Evolutionary conservation across 148 eudicot genomes (phyloP).

Genomic region (Cornus florida): DNA sequence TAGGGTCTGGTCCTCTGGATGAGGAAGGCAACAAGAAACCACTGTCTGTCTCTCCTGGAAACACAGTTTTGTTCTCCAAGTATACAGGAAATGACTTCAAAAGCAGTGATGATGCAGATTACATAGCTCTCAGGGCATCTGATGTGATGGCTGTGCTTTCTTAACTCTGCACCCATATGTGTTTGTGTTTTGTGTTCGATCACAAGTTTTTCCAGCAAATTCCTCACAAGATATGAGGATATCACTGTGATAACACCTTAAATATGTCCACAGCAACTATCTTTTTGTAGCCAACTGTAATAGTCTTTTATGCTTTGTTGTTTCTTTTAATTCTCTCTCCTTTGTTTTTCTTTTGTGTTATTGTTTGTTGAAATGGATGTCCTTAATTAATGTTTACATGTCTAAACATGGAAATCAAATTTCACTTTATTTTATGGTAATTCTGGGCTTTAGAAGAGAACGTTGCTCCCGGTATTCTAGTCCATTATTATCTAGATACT

Average conservation of each 20-base stretch:
- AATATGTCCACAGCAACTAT: not conserved
- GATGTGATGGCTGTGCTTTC: constrained; percentile 90
- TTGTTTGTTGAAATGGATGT: not conserved
- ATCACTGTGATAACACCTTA: not conserved
- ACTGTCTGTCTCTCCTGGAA: constrained; percentile 55
- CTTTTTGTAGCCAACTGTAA: not conserved
- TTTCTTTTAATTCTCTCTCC: not conserved
- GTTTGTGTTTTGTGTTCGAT: not conserved
- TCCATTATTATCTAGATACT: too few species aligned
- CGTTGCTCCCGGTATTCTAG: too few species aligned
- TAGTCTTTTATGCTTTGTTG: not conserved
- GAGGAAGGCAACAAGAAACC: constrained; percentile 78
- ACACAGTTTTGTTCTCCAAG: constrained; percentile 82
- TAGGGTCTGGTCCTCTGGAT: constrained; percentile 78
- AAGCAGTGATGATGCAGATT: constrained; percentile 76
- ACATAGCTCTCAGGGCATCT: constrained; percentile 68
- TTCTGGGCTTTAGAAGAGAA: too few species aligned
- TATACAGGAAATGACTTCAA: constrained; percentile 88
- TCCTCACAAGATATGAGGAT: not conserved
- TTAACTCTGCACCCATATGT: constrained; percentile 23
- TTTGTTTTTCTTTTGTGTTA: too few species aligned
- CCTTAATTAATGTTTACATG: too few species aligned
- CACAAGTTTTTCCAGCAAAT: not conserved
- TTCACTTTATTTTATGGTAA: too few species aligned
- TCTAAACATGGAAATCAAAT: too few species aligned